Evolutionary conservation across 805 yeast genomes (phyloP).

Genomic region (Ogataea salicorniae): DNA sequence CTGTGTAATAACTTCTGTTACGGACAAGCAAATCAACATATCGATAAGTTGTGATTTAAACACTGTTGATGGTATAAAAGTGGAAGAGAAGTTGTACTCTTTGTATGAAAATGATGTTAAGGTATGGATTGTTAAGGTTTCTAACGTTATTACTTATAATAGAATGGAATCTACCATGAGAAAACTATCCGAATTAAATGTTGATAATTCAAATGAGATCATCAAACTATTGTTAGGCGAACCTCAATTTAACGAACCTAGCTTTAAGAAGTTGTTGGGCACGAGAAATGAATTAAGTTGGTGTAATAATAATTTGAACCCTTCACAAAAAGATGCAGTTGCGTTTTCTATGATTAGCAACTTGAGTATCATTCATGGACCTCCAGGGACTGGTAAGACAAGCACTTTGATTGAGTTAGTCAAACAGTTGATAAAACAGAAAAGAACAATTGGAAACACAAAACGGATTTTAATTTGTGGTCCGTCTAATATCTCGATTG

Average conservation of each 20-base stretch:
- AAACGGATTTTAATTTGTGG: conserved; percentile 78
- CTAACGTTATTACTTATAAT: conserved; percentile 67
- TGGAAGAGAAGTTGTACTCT: conserved; percentile 45
- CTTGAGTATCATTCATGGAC: conserved; percentile 63
- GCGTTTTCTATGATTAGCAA: conserved; percentile 56
- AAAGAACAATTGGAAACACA: conserved; percentile 13
- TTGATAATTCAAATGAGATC: conserved; percentile 32
- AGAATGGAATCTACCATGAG: conserved; percentile 76
- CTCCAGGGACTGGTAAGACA: conserved; percentile 84
- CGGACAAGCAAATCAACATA: conserved; percentile 42
- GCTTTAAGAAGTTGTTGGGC: conserved; percentile 1
- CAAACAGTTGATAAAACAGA: conserved; percentile 53
- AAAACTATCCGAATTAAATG: conserved; percentile 47
- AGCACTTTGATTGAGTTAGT: conserved; percentile 79
- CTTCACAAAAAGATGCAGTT: conserved; percentile 72
- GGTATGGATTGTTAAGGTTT: conserved; percentile 63
- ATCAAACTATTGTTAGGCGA: conserved; percentile 46
- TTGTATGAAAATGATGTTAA: conserved; percentile 41
- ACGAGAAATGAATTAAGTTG: conserved; percentile 24
- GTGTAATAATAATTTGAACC: conserved; percentile 46
- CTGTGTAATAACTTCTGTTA: conserved; percentile 62
- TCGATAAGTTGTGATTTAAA: conserved; percentile 50
- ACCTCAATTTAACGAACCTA: conserved; percentile 29
- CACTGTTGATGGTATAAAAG: conserved; percentile 26
- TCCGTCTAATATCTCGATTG: conserved; percentile 90